Evolutionary conservation across 768 basidiomycete genomes (phyloP).

Genomic region (Macrolepiota dolichaula): DNA sequence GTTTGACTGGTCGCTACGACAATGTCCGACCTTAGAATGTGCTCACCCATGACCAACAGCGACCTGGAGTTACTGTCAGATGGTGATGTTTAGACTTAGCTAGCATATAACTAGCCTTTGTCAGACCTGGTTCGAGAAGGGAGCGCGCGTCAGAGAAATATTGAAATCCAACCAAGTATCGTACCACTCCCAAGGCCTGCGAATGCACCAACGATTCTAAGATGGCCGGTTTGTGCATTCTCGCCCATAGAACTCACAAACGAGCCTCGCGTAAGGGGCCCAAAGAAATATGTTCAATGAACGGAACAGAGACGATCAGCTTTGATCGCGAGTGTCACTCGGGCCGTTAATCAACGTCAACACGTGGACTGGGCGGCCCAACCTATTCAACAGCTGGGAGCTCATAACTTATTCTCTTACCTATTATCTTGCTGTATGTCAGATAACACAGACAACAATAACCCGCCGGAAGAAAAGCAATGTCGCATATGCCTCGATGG

Average conservation of each 20-base stretch:
- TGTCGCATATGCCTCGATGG: constrained; percentile 86
- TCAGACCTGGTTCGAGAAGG: constrained; percentile 48
- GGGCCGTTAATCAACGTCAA: constrained; percentile 6
- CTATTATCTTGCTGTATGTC: constrained; percentile 4
- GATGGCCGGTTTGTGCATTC: constrained; percentile 24
- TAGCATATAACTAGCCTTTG: constrained; percentile 36
- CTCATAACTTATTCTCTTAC: constrained; percentile 1
- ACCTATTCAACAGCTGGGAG: neutral
- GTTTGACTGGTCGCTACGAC: neutral
- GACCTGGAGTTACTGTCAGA: constrained; percentile 35
- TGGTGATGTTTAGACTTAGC: neutral
- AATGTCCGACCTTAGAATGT: constrained; percentile 8
- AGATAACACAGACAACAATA: neutral
- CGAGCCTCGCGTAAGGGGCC: neutral
- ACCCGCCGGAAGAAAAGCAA: constrained; percentile 47
- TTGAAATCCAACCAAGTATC: constrained; percentile 13
- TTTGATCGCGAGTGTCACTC: neutral
- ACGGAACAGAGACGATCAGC: neutral
- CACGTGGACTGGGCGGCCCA: constrained; percentile 7
- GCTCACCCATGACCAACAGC: constrained; percentile 68
- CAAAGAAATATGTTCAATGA: neutral
- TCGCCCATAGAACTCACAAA: constrained; percentile 10
- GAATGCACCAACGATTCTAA: constrained; percentile 52
- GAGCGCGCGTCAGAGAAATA: neutral
- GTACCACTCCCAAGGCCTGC: constrained; percentile 63